A percentile compares a stretch with the other conserved stretches of the same genome.
Conservation (phyloP, 2,329 filamentous ascomycete genomes). For the Aspergillus udagawae region DNA sequence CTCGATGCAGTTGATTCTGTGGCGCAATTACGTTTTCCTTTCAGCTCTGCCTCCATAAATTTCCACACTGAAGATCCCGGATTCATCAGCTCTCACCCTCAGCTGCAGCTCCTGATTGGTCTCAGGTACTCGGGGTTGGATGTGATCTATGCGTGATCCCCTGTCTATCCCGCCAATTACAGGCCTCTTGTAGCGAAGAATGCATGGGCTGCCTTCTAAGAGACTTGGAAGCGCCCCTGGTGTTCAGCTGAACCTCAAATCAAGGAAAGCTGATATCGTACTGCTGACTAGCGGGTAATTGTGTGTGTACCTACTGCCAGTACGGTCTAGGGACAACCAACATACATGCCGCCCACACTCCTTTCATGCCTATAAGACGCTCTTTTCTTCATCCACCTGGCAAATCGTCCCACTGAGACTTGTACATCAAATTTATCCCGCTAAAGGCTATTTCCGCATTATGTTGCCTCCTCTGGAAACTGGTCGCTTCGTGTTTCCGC, state of each 20-base stretch:
- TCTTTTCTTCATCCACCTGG: neutral
- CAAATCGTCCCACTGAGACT: neutral
- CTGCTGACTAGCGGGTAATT: neutral
- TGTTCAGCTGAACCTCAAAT: neutral
- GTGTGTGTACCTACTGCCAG: neutral
- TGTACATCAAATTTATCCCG: neutral
- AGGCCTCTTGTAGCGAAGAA: neutral
- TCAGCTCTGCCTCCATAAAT: neutral
- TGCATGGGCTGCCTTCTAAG: neutral
- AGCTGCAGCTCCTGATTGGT: neutral
- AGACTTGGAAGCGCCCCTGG: neutral
- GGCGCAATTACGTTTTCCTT: neutral
- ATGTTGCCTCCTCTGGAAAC: neutral
- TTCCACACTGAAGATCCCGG: neutral
- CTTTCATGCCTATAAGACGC: neutral
- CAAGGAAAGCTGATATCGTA: neutral
- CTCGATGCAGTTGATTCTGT: neutral
- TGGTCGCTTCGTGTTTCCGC: conserved; percentile 4
- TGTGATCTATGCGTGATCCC: neutral
- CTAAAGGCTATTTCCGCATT: neutral
- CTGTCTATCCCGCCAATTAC: neutral
- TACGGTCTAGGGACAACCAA: neutral
- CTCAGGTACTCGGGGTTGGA: neutral
- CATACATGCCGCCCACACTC: neutral
- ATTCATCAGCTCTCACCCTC: neutral